Base-by-base conservation (phyloP, 495 filamentous ascomycete genomes). In the Annulohypoxylon nitens region DNA sequence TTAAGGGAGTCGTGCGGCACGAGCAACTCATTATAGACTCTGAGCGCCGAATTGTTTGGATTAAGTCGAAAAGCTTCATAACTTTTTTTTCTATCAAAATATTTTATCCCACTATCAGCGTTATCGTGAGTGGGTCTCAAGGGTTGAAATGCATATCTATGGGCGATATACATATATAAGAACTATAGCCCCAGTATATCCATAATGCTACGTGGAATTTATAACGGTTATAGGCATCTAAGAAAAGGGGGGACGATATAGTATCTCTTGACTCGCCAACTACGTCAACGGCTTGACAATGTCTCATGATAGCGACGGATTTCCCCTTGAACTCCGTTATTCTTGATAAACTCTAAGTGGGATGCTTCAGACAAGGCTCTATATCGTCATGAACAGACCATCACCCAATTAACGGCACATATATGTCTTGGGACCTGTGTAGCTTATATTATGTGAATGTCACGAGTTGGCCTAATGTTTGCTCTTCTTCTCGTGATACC, bases 11-110 rank as follows among this genome's bases (percentile, higher is more conserved):
- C n/a, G 78, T 79, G 23, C 82, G 80, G 61, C 87, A 87, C 16
- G 78, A 73, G 76, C 86, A 88, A 71, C 60, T 78, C 86, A 88
- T 88, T 61, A 68, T 77, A 77, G 69, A 70, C 53, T 39, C 25
- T 11, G 18, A 34, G 48, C 23, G 69, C 47, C 39, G 43, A 37
- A 41, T 36, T 45, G 25, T 55, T 18, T 43, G 14, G 61, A 48
- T n/a, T 43, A 48, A 66, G 55, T 37, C 26, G 4, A 55, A 33
- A 20, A 55, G 36, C 20, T 50, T 54, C 3, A 30, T 54, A 51
- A 23, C 16, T 43, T 51, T 34, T 57, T 63, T 64, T 64, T 43
- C 41, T 53, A 18, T 37, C 53, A 57, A 57, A 36, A 37, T 57
- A 5, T 37, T 33, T 43, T 23, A 26, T n/a, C 48, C 45, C 33